Conservation (phyloP, 2,329 filamentous ascomycete species). For the Diaporthe sp. region DNA sequence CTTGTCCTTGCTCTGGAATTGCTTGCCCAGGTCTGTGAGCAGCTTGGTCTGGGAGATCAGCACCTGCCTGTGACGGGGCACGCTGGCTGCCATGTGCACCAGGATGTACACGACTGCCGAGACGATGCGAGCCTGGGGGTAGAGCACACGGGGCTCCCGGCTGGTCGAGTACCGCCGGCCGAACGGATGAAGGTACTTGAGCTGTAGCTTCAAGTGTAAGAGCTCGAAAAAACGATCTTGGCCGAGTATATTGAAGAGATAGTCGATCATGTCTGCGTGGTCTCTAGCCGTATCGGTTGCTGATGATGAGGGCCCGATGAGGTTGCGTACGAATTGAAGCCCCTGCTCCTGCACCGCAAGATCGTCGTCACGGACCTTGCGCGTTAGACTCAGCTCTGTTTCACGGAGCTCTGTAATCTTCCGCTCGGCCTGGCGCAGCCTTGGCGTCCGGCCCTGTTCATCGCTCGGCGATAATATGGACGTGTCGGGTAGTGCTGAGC, state of each 20-base stretch:
- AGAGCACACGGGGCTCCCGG: constrained; percentile 57
- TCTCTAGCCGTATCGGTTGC: constrained; percentile 60
- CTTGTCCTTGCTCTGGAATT: constrained; percentile 78
- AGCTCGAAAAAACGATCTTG: constrained; percentile 84
- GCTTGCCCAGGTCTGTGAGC: constrained; percentile 76
- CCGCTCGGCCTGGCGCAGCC: constrained; percentile 60
- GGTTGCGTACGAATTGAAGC: constrained; percentile 88
- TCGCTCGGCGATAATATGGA: constrained; percentile 35
- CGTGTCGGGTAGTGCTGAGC: constrained; percentile 38
- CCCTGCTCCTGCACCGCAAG: constrained; percentile 91
- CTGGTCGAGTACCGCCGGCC: constrained; percentile 50
- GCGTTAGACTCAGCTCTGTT: constrained; percentile 73
- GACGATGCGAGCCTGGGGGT: constrained; percentile 76
- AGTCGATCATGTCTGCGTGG: constrained; percentile 82
- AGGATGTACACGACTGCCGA: constrained; percentile 83
- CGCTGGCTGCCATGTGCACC: constrained; percentile 87
- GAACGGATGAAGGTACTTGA: constrained; percentile 66
- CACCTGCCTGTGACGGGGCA: constrained; percentile 80
- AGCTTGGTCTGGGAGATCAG: constrained; percentile 82
- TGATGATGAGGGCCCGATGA: constrained; percentile 75
- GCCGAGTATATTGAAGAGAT: constrained; percentile 80
- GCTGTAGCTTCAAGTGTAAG: constrained; percentile 79
- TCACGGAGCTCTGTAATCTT: constrained; percentile 67
- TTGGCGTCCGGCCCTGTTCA: constrained; percentile 47
- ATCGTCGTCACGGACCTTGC: constrained; percentile 80